Evolutionary conservation across 1,284 basidiomycete species (phyloP).

Genomic region (Coniophora puteana): DNA sequence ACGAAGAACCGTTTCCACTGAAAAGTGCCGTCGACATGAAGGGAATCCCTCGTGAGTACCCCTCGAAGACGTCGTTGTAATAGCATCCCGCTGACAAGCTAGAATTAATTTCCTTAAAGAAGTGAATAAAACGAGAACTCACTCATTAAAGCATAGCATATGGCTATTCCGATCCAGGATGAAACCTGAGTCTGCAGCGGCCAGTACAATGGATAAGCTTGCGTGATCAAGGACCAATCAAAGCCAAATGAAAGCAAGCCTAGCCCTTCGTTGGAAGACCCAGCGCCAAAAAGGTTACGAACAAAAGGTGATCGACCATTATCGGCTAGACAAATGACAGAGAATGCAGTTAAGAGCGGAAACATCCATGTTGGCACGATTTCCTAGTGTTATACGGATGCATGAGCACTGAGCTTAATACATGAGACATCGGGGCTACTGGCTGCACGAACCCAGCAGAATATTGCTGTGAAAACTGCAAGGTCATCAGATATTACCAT

Average conservation of each 20-base stretch:
- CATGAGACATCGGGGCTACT: slow-evolving; percentile 24
- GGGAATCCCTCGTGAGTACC: slow-evolving; percentile 32
- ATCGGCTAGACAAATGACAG: slow-evolving; percentile 46
- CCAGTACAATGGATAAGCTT: slow-evolving; percentile 50
- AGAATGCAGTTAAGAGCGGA: slow-evolving; percentile 42
- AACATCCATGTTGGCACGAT: slow-evolving; percentile 19
- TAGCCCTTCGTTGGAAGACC: slow-evolving; percentile 49
- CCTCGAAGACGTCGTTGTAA: slow-evolving; percentile 47
- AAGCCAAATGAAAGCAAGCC: slow-evolving; percentile 46
- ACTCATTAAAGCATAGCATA: slow-evolving; percentile 7
- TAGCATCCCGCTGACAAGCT: slow-evolving; percentile 43
- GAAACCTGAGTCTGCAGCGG: slow-evolving; percentile 46
- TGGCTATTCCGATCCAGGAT: slow-evolving; percentile 6
- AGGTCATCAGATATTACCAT: neutral
- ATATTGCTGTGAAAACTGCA: slow-evolving; percentile 41
- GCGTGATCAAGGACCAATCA: slow-evolving; percentile 52
- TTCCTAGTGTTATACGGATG: slow-evolving; percentile 8
- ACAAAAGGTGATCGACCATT: slow-evolving; percentile 42
- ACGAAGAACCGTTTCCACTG: slow-evolving; percentile 34
- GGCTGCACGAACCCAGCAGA: slow-evolving; percentile 42
- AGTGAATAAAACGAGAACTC: slow-evolving; percentile 2
- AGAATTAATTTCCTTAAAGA: slow-evolving; percentile 18
- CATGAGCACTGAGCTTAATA: slow-evolving; percentile 7
- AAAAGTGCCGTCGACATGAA: slow-evolving; percentile 52
- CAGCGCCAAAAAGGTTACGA: slow-evolving; percentile 49